These are phyloP conservation scores for Trichosporon faecale DNA, from an alignment of 1,284 basidiomycete genomes.

Conservation along the genomic window DNA sequence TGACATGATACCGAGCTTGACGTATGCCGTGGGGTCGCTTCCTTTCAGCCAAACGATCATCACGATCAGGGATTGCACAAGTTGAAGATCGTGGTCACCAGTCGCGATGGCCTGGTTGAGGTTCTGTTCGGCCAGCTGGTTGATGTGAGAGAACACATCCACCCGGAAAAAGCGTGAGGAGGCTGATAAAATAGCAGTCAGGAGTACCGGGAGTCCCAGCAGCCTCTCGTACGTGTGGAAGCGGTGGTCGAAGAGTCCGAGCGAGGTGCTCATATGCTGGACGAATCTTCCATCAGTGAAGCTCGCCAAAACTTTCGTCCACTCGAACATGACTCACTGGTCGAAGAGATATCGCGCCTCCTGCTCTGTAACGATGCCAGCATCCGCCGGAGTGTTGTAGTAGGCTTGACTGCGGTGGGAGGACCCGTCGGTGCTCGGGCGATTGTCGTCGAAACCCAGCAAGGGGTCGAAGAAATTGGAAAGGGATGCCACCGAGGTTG, in stretches of 20 bases:
- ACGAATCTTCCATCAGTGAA: background rate
- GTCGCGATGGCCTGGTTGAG: slow-evolving; percentile 21
- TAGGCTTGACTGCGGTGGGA: background rate
- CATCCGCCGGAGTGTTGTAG: slow-evolving; percentile 12
- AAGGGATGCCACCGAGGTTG: background rate
- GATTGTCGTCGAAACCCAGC: background rate
- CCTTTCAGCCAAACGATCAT: slow-evolving; percentile 24
- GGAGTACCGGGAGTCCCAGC: slow-evolving; percentile 12
- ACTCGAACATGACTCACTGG: slow-evolving; percentile 11
- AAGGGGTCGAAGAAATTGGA: background rate
- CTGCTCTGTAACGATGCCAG: slow-evolving; percentile 11
- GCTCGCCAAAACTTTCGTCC: background rate
- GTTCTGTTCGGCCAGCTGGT: slow-evolving; percentile 20
- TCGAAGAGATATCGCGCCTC: slow-evolving; percentile 16
- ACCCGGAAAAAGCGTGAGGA: slow-evolving; percentile 27
- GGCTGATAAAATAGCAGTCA: slow-evolving; percentile 31
- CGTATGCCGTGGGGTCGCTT: slow-evolving; percentile 24
- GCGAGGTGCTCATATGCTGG: background rate
- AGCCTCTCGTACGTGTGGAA: slow-evolving; percentile 24
- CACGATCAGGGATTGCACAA: slow-evolving; percentile 25
- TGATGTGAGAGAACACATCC: slow-evolving; percentile 17
- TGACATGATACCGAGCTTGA: slow-evolving; percentile 32
- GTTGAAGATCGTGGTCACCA: slow-evolving; percentile 20
- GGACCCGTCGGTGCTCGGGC: background rate
- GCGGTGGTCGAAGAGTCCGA: slow-evolving; percentile 15